Evolutionary conservation across 2,329 filamentous ascomycete species (phyloP).

Genomic region (Aspergillus phoenicis): DNA sequence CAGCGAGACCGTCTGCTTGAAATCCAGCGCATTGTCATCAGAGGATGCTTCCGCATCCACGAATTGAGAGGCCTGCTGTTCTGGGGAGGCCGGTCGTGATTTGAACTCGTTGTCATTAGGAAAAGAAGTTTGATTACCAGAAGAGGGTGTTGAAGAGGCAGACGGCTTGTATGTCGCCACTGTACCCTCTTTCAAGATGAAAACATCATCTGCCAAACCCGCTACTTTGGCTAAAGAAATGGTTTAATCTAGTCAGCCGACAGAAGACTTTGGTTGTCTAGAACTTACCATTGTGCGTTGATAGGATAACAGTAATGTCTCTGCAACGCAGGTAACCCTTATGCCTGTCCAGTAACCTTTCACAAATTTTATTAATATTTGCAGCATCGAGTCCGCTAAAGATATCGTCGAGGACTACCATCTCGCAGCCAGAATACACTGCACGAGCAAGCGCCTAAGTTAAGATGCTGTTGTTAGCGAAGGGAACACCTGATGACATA

Average conservation of each 20-base stretch:
- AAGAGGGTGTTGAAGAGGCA: not conserved
- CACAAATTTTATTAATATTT: not conserved
- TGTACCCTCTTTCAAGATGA: not conserved
- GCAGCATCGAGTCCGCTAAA: not conserved
- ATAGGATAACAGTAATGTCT: not conserved
- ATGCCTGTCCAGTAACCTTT: not conserved
- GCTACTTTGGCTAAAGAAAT: not conserved
- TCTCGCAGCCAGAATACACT: not conserved
- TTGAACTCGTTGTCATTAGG: not conserved
- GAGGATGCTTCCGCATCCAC: not conserved
- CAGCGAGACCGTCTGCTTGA: no score
- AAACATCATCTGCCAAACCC: not conserved
- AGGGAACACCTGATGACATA: not conserved
- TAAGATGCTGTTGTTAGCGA: no score
- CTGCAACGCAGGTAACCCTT: not conserved
- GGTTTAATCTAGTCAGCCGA: not conserved
- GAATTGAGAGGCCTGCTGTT: not conserved
- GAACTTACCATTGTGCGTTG: not conserved
- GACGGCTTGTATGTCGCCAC: no score
- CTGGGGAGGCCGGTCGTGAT: no score
- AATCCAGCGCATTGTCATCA: not conserved
- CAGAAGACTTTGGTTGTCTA: not conserved
- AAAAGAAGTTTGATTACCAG: not conserved
- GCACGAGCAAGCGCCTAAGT: not conserved
- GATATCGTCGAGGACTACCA: not conserved